phyloP scores from a whole-genome alignment of 148 eudicot species.

The Vaccinium darrowii region DNA sequence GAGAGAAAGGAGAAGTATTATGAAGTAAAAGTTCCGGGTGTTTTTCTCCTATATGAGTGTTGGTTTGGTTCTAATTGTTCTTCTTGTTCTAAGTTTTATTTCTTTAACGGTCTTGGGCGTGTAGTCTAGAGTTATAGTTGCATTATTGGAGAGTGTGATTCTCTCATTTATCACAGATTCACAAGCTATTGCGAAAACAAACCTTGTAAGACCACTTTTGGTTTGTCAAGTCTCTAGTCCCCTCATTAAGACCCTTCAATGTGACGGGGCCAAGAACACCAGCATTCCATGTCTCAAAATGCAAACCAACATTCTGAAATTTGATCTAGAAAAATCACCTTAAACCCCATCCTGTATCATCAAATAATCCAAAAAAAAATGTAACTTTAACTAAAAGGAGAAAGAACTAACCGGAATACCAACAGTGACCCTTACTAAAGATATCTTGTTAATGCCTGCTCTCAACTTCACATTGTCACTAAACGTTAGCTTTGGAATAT shows the following conservation, averaged over 20 bases:
- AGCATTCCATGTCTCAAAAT: conserved; percentile 68
- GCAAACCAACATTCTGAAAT: conserved; percentile 71
- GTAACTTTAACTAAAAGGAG: neutral
- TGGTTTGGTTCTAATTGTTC: too few species aligned
- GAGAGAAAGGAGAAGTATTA: too few species aligned
- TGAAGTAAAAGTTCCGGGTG: too few species aligned
- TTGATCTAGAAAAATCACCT: neutral
- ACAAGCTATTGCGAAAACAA: conserved; percentile 8
- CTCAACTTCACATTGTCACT: conserved; percentile 22
- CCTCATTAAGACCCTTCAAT: conserved; percentile 58
- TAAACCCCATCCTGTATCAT: neutral
- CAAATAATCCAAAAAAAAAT: neutral
- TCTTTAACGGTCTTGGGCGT: too few species aligned
- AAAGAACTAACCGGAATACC: conserved; percentile 33
- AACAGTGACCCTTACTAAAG: conserved; percentile 29
- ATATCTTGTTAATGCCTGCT: conserved; percentile 30
- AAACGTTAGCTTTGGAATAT: conserved; percentile 24
- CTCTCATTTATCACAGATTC: neutral
- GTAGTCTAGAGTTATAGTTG: too few species aligned
- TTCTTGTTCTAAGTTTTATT: too few species aligned
- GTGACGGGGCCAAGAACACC: conserved; percentile 92
- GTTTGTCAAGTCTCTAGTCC: conserved; percentile 68
- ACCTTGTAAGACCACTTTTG: conserved; percentile 94
- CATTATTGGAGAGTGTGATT: too few species aligned
- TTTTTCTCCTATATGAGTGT: too few species aligned